A percentile compares a stretch with the other conserved stretches of the same genome.
phyloP scores from a whole-genome alignment of 176 grass and related monocot genomes.

The Triticum timopheevii region DNA sequence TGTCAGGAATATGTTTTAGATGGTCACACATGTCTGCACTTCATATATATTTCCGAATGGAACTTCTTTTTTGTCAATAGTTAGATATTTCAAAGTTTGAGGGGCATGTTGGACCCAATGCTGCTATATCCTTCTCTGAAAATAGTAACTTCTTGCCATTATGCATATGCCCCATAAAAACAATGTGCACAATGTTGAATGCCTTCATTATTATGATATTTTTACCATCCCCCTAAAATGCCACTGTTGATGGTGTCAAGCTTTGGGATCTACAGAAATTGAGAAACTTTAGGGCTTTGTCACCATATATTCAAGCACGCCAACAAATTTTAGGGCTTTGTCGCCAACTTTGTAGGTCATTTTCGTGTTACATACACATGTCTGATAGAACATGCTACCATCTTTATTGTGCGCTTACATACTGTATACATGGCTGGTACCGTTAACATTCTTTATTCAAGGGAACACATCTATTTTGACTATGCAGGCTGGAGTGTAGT shows the following conservation, averaged over 20 bases:
- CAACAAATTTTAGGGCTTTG: constrained; percentile 60
- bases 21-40: neutral
- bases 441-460: too few relatives aligned
- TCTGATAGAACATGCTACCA: too few relatives aligned
- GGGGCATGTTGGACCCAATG: too few relatives aligned
- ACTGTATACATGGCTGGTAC: too few relatives aligned
- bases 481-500: too few relatives aligned
- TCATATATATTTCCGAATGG: constrained; percentile 34
- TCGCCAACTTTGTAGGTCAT: neutral
- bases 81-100: constrained; percentile 74
- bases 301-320: constrained; percentile 79
- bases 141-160: too few relatives aligned
- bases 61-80: constrained; percentile 42
- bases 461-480: too few relatives aligned
- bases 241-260: constrained; percentile 88
- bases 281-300: constrained; percentile 92
- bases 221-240: constrained; percentile 48
- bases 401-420: too few relatives aligned
- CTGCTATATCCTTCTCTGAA: too few relatives aligned
- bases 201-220: constrained; percentile 25
- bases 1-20: neutral
- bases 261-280: constrained; percentile 99
- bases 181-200: neutral
- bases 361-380: neutral
- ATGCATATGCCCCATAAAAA: neutral